These are phyloP conservation scores for Kurtzmaniella quercitrusa DNA, from an alignment of 1,139 yeast species.

Conservation along the genomic window DNA sequence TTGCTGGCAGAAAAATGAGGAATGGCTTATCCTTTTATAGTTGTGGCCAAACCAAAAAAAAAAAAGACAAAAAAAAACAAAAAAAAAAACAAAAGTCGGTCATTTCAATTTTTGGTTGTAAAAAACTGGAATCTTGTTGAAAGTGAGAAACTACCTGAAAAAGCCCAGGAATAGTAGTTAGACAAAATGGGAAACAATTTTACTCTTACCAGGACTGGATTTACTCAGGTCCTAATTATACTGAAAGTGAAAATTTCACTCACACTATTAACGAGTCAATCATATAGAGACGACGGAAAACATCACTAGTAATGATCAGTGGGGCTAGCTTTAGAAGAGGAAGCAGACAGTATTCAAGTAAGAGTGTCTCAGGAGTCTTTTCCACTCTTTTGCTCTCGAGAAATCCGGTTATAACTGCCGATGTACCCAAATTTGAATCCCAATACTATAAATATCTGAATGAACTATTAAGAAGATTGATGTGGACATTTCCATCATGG, in stretches of 20 bases:
- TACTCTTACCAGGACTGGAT: neutral
- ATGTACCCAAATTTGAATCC: conserved; percentile 64
- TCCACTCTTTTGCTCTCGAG: conserved; percentile 67
- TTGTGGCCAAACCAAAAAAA: neutral
- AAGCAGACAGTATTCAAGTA: conserved; percentile 4
- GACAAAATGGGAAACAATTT: neutral
- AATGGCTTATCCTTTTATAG: neutral
- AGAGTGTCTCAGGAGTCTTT: conserved; percentile 11
- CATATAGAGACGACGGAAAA: neutral
- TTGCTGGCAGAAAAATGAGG: neutral
- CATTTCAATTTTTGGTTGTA: neutral
- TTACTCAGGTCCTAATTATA: neutral
- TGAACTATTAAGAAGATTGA: conserved; percentile 80
- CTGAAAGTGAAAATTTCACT: conserved; percentile 2
- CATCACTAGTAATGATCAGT: conserved; percentile 2
- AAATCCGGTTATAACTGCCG: conserved; percentile 79
- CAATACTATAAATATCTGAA: conserved; percentile 80
- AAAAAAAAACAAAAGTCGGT: neutral
- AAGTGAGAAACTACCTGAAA: neutral
- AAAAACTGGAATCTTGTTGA: neutral
- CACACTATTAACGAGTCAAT: neutral
- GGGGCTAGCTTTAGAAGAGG: conserved; percentile 1
- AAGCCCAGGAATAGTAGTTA: neutral
- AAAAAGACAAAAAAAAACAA: neutral
- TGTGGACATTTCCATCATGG: conserved; percentile 98